Percentiles rank a stretch among this genome's conserved stretches.
phyloP scores from a whole-genome alignment of 306 rosid species.

The Coriaria nepalensis region DNA sequence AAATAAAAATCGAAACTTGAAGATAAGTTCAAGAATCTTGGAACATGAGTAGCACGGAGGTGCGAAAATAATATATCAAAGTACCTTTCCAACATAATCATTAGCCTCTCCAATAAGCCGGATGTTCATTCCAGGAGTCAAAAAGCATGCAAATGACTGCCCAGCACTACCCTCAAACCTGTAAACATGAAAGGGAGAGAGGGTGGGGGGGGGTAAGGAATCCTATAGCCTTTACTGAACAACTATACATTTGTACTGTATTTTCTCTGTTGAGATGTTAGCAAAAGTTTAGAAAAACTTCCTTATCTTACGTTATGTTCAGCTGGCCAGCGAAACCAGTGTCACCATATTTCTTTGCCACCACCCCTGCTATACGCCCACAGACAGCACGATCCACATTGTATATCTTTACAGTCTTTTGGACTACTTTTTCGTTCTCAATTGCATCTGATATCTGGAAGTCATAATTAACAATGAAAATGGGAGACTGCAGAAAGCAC shows the following conservation, averaged over 20 bases:
- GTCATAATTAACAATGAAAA: conserved; percentile 1
- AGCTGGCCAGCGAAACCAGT: conserved; percentile 96
- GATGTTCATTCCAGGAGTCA: conserved; percentile 97
- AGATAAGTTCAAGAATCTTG: too few relatives aligned
- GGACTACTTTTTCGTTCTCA: conserved; percentile 61
- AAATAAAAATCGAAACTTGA: too few relatives aligned
- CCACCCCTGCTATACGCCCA: conserved; percentile 80
- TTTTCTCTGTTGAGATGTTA: too few relatives aligned
- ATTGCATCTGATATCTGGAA: conserved; percentile 78
- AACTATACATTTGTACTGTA: too few relatives aligned
- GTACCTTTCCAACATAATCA: conserved; percentile 98
- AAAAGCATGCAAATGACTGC: conserved; percentile 93
- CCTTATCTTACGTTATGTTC: conserved; percentile 80
- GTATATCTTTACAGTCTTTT: conserved; percentile 55
- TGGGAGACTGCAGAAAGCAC: neutral
- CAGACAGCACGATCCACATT: conserved; percentile 86
- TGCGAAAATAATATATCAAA: conserved; percentile 8
- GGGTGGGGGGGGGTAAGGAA: conserved; percentile 14
- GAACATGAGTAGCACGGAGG: too few relatives aligned
- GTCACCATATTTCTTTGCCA: conserved; percentile 95
- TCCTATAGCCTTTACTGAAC: neutral
- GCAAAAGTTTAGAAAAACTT: too few relatives aligned
- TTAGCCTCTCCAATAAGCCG: conserved; percentile 92
- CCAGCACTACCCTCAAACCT: conserved; percentile 97
- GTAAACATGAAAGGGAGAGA: conserved; percentile 21